These are phyloP conservation scores for Trametes cubensis DNA, from an alignment of 768 basidiomycete genomes.

Conservation along the genomic window DNA sequence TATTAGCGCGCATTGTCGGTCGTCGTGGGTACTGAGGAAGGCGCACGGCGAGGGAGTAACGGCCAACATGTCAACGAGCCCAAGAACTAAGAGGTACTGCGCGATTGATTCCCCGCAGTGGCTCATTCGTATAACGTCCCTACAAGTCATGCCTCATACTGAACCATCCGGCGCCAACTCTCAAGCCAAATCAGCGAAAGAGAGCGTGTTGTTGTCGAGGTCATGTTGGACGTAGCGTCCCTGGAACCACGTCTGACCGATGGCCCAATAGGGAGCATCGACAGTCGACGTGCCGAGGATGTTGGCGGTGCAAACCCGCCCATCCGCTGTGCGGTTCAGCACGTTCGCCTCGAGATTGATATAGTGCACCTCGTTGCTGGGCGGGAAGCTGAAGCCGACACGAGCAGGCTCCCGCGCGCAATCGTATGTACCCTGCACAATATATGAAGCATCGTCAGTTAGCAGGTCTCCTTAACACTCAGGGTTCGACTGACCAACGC, in stretches of 20 bases:
- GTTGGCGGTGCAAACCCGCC: constrained; percentile 20
- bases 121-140: too few species aligned
- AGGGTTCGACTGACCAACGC: constrained; percentile 2
- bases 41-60: too few species aligned
- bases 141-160: too few species aligned
- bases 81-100: too few species aligned
- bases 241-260: constrained; percentile 27
- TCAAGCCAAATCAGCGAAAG: constrained; percentile 14
- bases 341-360: constrained; percentile 20
- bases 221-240: constrained; percentile 23
- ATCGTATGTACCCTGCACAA: constrained; percentile 22
- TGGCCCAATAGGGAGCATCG: constrained; percentile 15
- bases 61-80: too few species aligned
- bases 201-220: constrained; percentile 15
- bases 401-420: constrained; percentile 17
- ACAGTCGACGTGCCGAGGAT: constrained; percentile 21
- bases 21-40: too few species aligned
- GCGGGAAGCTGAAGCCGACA: constrained; percentile 23
- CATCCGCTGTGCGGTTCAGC: constrained; percentile 23
- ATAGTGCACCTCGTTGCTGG: constrained; percentile 21
- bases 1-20: too few species aligned
- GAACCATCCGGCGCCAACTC: too few species aligned
- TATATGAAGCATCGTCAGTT: too few species aligned
- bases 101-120: too few species aligned
- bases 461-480: too few species aligned